Percentiles rank a stretch among this genome's conserved stretches.
Evolutionary conservation across 352 stramenopile genomes (phyloP).

Genomic region (Globisporangium nagaii): DNA sequence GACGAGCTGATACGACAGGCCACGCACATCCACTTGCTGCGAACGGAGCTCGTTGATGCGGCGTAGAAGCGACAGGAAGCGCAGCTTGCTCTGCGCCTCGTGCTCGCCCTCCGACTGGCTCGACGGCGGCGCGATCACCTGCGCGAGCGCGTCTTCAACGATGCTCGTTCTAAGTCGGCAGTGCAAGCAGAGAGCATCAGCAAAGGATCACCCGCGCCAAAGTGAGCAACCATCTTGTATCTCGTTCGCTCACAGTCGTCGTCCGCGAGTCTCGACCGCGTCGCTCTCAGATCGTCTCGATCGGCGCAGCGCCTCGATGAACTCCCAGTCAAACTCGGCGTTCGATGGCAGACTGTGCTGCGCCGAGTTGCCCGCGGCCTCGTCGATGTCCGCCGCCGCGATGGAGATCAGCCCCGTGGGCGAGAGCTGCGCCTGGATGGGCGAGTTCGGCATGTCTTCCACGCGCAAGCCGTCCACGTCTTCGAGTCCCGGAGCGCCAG

Average conservation of each 20-base stretch:
- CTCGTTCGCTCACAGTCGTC: conserved; percentile 2
- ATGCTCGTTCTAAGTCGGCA: conserved; percentile 3
- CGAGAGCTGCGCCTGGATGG: conserved; percentile 54
- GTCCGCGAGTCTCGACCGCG: background rate
- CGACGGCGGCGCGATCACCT: conserved; percentile 22
- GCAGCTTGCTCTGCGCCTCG: conserved; percentile 51
- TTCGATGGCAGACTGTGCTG: conserved; percentile 17
- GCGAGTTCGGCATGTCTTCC: conserved; percentile 39
- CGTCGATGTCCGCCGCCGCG: conserved; percentile 76
- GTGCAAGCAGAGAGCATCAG: background rate
- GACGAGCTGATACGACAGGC: background rate
- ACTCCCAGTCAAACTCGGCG: conserved; percentile 56
- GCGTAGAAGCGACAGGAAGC: conserved; percentile 69
- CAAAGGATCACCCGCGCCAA: too few species aligned
- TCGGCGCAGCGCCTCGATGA: conserved; percentile 51
- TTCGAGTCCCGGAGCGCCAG: conserved; percentile 38
- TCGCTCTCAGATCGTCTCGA: background rate
- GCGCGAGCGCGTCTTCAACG: conserved; percentile 13
- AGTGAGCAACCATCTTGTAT: background rate
- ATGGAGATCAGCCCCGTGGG: conserved; percentile 78
- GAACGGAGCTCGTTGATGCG: conserved; percentile 83
- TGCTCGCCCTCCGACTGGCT: conserved; percentile 15
- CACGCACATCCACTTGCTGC: conserved; percentile 60
- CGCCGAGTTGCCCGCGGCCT: conserved; percentile 32
- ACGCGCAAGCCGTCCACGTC: conserved; percentile 37